Base-by-base conservation (phyloP, 352 stramenopile genomes). In the Elongisporangium anandrum region DNA sequence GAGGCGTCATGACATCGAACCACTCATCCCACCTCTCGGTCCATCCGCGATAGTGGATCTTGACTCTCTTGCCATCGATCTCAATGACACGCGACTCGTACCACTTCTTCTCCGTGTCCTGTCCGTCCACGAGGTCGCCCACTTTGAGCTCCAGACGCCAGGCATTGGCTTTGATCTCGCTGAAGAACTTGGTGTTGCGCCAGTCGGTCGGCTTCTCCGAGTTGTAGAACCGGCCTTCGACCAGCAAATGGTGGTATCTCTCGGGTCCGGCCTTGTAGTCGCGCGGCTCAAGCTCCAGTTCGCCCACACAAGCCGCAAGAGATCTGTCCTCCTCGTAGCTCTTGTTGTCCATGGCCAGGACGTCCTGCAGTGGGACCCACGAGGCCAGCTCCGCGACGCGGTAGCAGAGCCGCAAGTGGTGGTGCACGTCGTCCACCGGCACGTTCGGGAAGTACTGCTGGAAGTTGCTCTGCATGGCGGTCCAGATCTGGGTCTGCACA, bases 1-100 rank as follows among this genome's bases (percentile, higher is more conserved):
- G 81, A 15, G 81, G 60, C 12, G 95, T 98, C 59, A 92, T 77
- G 26, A 80, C 87, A 6, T 78, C 64, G 22, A 99, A 73, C 94
- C 95, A 99, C 70, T 99, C 95, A 71, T 99, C 96, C 97, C 97
- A 99, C 60, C 97, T 93, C 12, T 84, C 61, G 3, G 97, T 97
- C 96, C 96, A 99, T 7, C 96, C 96, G 57, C 98, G 97, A 67
- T 98, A 99, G 68, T 99, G 95, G 29, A 99, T 87, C 29, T 95
- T 75, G 29, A 99, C 73, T 3, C 85, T 65, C 5, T 24, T 67
- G 1, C 67, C 47, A 2, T 70, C 60, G 24, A 82, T n/a, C 1
- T 67, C 72, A 2, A 92, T 61, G 17, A 93, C 63, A 6, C 77
- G 69, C 17, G 81, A 87, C 48, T 95, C 85, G 41, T 88, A 89